These are phyloP conservation scores for Xylaria sp. DNA, from an alignment of 2,329 filamentous ascomycete genomes.

Conservation along the genomic window DNA sequence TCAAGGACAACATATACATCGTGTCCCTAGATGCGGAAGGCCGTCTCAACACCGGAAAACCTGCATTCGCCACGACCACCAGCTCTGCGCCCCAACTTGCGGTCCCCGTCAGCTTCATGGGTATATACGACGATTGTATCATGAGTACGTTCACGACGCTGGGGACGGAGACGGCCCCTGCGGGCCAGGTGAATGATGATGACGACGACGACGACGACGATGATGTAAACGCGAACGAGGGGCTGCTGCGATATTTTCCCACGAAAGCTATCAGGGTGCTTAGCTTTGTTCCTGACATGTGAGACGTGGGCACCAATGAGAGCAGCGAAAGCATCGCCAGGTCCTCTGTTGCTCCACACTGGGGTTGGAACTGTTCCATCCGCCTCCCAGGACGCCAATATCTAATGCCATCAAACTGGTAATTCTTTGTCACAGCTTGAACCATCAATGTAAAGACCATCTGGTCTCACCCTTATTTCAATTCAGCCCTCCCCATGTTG, in stretches of 20 bases:
- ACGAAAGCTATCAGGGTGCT: slow-evolving; percentile 21
- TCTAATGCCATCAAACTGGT: too few species aligned
- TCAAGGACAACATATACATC: slow-evolving; percentile 46
- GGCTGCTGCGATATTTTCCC: slow-evolving; percentile 5
- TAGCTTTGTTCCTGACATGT: slow-evolving; percentile 10
- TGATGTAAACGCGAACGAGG: not conserved
- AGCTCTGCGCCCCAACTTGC: slow-evolving; percentile 19
- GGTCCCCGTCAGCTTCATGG: slow-evolving; percentile 51
- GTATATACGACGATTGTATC: slow-evolving; percentile 48
- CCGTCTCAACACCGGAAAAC: slow-evolving; percentile 32
- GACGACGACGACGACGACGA: not conserved
- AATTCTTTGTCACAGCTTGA: too few species aligned
- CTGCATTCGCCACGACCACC: slow-evolving; percentile 29
- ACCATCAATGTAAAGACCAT: too few species aligned
- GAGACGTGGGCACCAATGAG: not conserved
- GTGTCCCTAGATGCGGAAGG: slow-evolving; percentile 43
- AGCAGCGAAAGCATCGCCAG: not conserved
- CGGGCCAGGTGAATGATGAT: not conserved
- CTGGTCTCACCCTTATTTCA: too few species aligned
- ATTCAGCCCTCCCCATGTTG: too few species aligned
- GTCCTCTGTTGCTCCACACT: not conserved
- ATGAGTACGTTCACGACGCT: slow-evolving; percentile 46
- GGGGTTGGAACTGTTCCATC: not conserved
- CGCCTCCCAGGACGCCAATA: too few species aligned
- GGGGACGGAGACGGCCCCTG: not conserved